Base-by-base conservation (phyloP, 495 filamentous ascomycete genomes). In the Penicillium coffeae region DNA sequence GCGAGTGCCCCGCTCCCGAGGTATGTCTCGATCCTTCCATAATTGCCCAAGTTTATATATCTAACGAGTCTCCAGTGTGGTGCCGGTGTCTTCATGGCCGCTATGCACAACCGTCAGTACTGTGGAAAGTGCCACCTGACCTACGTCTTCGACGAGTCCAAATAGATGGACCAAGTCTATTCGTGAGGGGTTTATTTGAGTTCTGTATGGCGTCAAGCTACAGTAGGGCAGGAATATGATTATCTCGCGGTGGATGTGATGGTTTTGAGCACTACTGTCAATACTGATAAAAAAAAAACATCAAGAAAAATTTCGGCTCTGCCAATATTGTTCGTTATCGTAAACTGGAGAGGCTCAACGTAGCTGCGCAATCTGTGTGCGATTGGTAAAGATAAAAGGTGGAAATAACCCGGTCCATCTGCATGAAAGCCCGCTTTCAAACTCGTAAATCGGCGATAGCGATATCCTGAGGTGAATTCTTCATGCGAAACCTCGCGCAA, bases 21-120 rank as follows among this genome's bases (percentile, higher is more conserved):
- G 90, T 93, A 76, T 78, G 38, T 37, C 37, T 21, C 46, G 21
- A 18, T 45, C 34, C 9, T 13, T 34, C 40, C 34, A 32, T 22
- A 35, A 10, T 7, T 7, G 13, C 13, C 12, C n/a, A 36, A 52
- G 64, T 47, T 58, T 68, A 14, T 8, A 39, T 45, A 8, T 50
- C 74, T 69, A 57, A 71, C 43, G 44, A 49, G 10, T 21, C 39
- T 47, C 38, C 60, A 94, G 91, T 98, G 93, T 71, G 93, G 93
- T 81, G 93, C 93, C 63, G 93, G 93, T 87, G 82, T 96, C 80
- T 99, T 99, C 88, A 99, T 99, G 93, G 93, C 93, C 71, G 90
- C 92, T 62, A 95, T 95, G 89, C 88, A 94, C 79, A 95, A 99
- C 79, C 89, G 93, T 65, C 94, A 99, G 73, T 99, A 99, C 85